Percentiles rank a stretch among this genome's conserved stretches.
phyloP scores from a whole-genome alignment of 345 rosid species.

The Capsella bursapastoris region DNA sequence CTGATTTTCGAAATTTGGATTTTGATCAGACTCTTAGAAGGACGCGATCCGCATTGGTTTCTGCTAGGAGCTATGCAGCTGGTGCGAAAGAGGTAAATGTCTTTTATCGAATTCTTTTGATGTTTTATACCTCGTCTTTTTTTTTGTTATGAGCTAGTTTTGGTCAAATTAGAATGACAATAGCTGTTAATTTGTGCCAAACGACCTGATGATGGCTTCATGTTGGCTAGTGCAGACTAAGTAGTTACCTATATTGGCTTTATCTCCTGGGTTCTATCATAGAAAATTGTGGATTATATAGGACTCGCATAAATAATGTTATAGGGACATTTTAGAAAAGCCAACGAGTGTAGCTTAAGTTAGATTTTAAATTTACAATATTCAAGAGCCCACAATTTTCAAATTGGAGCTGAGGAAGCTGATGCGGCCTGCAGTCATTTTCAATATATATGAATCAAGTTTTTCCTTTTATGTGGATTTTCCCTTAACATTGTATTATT shows the following conservation, averaged over 20 bases:
- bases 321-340: neutral
- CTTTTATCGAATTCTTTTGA: neutral
- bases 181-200: neutral
- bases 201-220: neutral
- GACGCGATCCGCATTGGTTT: conserved; percentile 56
- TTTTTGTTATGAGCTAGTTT: neutral
- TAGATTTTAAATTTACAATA: neutral
- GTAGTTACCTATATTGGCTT: neutral
- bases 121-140: neutral
- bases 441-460: too few relatives aligned
- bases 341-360: neutral
- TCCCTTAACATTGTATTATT: neutral
- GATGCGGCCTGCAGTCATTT: neutral
- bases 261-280: neutral
- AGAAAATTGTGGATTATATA: conserved; percentile 5
- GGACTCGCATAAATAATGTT: neutral
- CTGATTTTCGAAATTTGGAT: conserved; percentile 24
- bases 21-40: conserved; percentile 47
- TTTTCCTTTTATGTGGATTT: neutral
- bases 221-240: neutral
- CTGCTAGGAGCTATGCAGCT: conserved; percentile 66
- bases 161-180: neutral
- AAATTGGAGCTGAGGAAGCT: neutral
- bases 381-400: neutral
- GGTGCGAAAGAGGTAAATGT: conserved; percentile 66